Evolutionary conservation across 2,329 filamentous ascomycete genomes (phyloP).

Genomic region (Xylaria multiplex): DNA sequence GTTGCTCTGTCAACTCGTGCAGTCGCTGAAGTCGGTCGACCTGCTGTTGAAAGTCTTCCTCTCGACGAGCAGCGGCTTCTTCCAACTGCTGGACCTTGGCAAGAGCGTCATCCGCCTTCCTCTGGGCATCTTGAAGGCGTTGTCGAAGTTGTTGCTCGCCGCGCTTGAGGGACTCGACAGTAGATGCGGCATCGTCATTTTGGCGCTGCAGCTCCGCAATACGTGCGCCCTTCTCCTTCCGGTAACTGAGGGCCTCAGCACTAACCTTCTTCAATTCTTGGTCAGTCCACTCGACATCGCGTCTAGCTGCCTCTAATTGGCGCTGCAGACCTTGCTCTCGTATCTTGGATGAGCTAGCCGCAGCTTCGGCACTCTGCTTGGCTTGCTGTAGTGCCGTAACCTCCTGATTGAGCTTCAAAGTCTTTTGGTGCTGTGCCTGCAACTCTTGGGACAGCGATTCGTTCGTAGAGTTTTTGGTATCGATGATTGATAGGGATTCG

Average conservation of each 20-base stretch:
- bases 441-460: constrained; percentile 88
- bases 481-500: constrained; percentile 87
- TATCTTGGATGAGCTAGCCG: constrained; percentile 84
- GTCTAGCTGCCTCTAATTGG: constrained; percentile 86
- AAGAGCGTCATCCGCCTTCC: constrained; percentile 87
- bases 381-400: constrained; percentile 83
- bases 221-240: constrained; percentile 92
- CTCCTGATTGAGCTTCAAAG: constrained; percentile 83
- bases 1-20: constrained; percentile 82
- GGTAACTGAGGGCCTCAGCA: constrained; percentile 85
- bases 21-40: constrained; percentile 83
- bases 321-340: constrained; percentile 90
- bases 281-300: constrained; percentile 93
- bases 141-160: constrained; percentile 83
- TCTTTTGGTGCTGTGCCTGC: constrained; percentile 87
- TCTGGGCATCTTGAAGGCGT: constrained; percentile 83
- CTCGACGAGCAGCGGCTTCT: constrained; percentile 81
- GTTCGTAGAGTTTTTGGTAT: constrained; percentile 88
- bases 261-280: constrained; percentile 90
- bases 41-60: constrained; percentile 88
- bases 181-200: constrained; percentile 84
- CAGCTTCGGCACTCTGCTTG: constrained; percentile 82
- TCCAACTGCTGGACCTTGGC: constrained; percentile 85
- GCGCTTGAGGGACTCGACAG: constrained; percentile 79
- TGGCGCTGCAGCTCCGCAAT: constrained; percentile 88